phyloP scores from a whole-genome alignment of 176 grass and related monocot genomes.

The Bothriochloa decipiens region DNA sequence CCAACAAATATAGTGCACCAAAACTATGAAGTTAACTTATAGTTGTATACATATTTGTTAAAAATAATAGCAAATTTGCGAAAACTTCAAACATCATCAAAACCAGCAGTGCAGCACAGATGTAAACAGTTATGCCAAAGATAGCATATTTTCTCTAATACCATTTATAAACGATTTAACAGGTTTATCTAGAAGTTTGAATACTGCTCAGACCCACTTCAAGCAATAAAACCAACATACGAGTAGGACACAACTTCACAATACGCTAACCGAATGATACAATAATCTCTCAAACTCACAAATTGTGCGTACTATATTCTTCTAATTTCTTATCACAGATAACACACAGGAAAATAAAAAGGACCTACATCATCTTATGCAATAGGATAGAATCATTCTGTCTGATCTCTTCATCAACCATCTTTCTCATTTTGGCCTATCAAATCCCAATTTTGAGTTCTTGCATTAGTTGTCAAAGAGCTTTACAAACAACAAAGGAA shows the following conservation, averaged over 20 bases:
- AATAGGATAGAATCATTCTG: constrained; percentile 46
- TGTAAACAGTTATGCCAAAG: background rate
- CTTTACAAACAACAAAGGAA: constrained; percentile 29
- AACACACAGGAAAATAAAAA: constrained; percentile 43
- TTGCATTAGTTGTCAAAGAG: constrained; percentile 51
- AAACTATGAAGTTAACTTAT: background rate
- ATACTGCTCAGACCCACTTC: background rate
- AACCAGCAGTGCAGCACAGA: background rate
- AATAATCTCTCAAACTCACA: background rate
- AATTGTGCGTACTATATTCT: background rate
- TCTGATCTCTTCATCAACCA: constrained; percentile 69
- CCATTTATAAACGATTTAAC: too few relatives aligned
- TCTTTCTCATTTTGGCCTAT: constrained; percentile 78
- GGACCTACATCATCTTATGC: constrained; percentile 64
- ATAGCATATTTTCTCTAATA: too few relatives aligned
- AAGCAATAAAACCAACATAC: background rate
- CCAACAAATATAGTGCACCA: background rate
- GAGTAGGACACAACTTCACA: background rate
- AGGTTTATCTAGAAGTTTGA: background rate
- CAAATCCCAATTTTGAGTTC: constrained; percentile 66
- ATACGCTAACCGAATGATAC: background rate
- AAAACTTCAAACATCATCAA: background rate
- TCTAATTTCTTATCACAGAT: constrained; percentile 39
- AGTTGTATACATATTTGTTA: background rate
- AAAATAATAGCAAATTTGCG: background rate